Percentiles rank a stretch among this genome's conserved stretches.
These are phyloP conservation scores for Salix caprea DNA, from an alignment of 345 rosid genomes.

Conservation along the genomic window DNA sequence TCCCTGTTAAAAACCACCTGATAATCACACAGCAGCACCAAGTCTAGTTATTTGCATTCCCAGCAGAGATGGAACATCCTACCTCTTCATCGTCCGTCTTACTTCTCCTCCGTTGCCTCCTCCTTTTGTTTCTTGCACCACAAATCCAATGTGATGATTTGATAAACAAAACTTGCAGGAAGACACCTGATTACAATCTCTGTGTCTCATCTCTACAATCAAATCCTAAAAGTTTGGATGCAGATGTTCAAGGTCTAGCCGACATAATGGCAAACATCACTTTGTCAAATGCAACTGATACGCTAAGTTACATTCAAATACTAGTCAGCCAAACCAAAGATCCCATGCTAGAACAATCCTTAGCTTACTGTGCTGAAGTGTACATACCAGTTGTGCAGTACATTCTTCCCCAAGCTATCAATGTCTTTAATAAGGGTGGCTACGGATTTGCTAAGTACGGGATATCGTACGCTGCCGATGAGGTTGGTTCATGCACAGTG, in stretches of 20 bases:
- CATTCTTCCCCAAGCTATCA: slow-evolving; percentile 80
- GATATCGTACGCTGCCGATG: slow-evolving; percentile 48
- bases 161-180: slow-evolving; percentile 54
- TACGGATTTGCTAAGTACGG: slow-evolving; percentile 60
- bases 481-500: slow-evolving; percentile 56
- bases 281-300: slow-evolving; percentile 50
- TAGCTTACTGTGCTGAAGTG: slow-evolving; percentile 72
- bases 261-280: slow-evolving; percentile 35
- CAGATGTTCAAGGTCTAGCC: slow-evolving; percentile 47
- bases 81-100: not conserved
- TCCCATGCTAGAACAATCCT: slow-evolving; percentile 47
- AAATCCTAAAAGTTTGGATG: slow-evolving; percentile 16
- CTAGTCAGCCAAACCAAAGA: slow-evolving; percentile 38
- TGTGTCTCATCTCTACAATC: slow-evolving; percentile 45
- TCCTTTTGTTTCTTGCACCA: slow-evolving; percentile 5
- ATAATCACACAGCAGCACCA: not conserved
- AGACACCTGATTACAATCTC: slow-evolving; percentile 61
- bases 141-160: slow-evolving; percentile 26
- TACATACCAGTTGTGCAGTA: slow-evolving; percentile 70
- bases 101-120: slow-evolving; percentile 9
- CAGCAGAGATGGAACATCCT: slow-evolving; percentile 20
- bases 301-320: slow-evolving; percentile 41
- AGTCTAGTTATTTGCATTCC: not conserved
- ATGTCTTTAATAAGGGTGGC: slow-evolving; percentile 44
- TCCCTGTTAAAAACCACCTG: not conserved